phyloP scores from a whole-genome alignment of 179 eudicot genomes.

The Actinidia chinensis region DNA sequence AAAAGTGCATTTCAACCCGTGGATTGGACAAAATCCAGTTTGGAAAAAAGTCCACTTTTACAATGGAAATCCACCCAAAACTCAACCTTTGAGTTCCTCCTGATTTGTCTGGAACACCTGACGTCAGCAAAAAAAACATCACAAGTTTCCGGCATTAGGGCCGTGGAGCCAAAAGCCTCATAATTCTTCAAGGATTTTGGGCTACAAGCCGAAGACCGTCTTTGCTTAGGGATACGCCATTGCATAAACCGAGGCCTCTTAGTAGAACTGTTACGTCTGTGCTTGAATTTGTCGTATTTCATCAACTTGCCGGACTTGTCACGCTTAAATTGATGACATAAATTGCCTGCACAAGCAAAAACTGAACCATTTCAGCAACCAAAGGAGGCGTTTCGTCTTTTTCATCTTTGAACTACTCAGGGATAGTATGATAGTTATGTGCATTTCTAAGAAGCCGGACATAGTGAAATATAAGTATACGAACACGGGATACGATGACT shows the following conservation, averaged over 20 bases:
- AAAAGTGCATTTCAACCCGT: constrained; percentile 46
- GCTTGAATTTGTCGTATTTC: constrained; percentile 50
- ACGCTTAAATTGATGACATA: constrained; percentile 45
- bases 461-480: no score
- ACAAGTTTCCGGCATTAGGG: constrained; percentile 33
- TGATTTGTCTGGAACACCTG: constrained; percentile 80
- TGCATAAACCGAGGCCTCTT: constrained; percentile 62
- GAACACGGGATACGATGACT: no score
- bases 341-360: constrained; percentile 45
- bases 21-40: constrained; percentile 47
- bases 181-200: constrained; percentile 42
- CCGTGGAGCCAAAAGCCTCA: constrained; percentile 50
- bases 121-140: constrained; percentile 49
- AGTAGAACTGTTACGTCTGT: constrained; percentile 45
- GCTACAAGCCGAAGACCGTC: constrained; percentile 55
- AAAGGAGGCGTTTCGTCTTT: neutral
- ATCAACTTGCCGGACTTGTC: constrained; percentile 77
- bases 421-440: no score
- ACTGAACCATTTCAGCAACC: neutral
- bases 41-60: constrained; percentile 46
- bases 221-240: constrained; percentile 70
- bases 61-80: constrained; percentile 85
- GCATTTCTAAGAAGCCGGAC: no score
- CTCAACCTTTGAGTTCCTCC: constrained; percentile 68
- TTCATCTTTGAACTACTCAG: no score